A percentile compares a stretch with the other conserved stretches of the same genome.
These are phyloP conservation scores for Trametes versicolor DNA, from an alignment of 1,284 basidiomycete genomes.

Conservation along the genomic window DNA sequence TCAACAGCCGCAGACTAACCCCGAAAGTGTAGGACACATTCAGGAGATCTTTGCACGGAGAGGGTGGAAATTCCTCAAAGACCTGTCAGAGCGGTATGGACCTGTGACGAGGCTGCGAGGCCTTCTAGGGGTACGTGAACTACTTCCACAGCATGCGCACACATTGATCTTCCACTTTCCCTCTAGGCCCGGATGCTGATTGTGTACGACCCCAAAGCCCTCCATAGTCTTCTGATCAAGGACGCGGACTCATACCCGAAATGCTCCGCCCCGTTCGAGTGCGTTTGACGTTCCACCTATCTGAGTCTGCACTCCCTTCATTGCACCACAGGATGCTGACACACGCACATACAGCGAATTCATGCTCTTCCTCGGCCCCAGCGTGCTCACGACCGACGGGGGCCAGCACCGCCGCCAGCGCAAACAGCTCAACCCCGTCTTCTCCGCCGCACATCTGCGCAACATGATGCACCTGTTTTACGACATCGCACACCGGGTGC, in stretches of 20 bases:
- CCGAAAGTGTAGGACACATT: conserved; percentile 19
- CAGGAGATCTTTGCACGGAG: conserved; percentile 17
- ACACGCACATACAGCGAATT: conserved; percentile 13
- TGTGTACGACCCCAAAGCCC: conserved; percentile 22
- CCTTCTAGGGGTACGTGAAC: conserved; percentile 19
- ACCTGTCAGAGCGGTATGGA: conserved; percentile 19
- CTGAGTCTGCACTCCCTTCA: no score
- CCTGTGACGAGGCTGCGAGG: conserved; percentile 13
- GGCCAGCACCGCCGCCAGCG: conserved; percentile 30
- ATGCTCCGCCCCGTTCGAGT: conserved; percentile 24
- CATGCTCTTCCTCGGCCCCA: conserved; percentile 31
- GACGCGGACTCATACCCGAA: conserved; percentile 22
- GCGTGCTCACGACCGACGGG: conserved; percentile 29
- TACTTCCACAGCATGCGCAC: no score
- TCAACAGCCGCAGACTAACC: neutral
- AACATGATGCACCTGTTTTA: conserved; percentile 31
- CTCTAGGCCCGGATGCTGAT: conserved; percentile 18
- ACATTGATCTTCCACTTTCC: neutral
- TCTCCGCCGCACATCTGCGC: conserved; percentile 30
- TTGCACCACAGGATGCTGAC: neutral
- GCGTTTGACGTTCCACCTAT: neutral
- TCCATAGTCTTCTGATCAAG: conserved; percentile 28
- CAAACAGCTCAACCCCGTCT: conserved; percentile 32
- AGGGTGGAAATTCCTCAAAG: conserved; percentile 14
- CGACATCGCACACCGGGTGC: conserved; percentile 24